phyloP scores from a whole-genome alignment of 2,329 filamentous ascomycete genomes.

The Aspergillus pseudoglaucus region DNA sequence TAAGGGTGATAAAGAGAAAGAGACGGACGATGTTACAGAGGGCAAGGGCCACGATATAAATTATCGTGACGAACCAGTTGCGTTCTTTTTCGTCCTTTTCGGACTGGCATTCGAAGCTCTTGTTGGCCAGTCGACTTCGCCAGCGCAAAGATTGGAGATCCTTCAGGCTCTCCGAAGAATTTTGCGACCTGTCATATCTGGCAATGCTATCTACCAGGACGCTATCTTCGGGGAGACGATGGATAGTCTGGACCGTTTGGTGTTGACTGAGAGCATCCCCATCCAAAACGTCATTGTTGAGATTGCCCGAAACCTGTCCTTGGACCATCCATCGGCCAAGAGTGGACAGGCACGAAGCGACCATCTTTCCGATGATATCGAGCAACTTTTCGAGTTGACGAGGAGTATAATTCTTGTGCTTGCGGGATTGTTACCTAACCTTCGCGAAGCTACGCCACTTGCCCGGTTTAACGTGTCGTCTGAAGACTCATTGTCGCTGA shows the following conservation, averaged over 20 bases:
- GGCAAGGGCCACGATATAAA: constrained; percentile 76
- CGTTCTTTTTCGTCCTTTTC: constrained; percentile 98
- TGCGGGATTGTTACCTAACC: constrained; percentile 76
- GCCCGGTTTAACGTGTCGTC: constrained; percentile 68
- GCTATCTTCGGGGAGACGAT: constrained; percentile 96
- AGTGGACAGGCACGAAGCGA: constrained; percentile 60
- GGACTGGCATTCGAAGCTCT: constrained; percentile 94
- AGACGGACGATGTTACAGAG: constrained; percentile 20
- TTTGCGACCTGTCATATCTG: constrained; percentile 84
- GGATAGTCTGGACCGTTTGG: constrained; percentile 86
- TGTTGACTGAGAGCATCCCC: constrained; percentile 80
- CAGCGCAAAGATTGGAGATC: constrained; percentile 78
- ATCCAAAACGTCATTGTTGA: constrained; percentile 91
- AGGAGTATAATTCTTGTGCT: constrained; percentile 92
- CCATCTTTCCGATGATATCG: constrained; percentile 90
- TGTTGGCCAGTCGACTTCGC: constrained; percentile 68
- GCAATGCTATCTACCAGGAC: constrained; percentile 92
- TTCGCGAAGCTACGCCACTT: constrained; percentile 48
- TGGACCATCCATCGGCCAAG: constrained; percentile 84
- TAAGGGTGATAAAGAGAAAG: constrained; percentile 10
- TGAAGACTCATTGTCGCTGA: constrained; percentile 76
- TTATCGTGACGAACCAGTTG: constrained; percentile 93
- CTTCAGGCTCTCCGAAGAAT: constrained; percentile 91
- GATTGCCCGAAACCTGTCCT: constrained; percentile 81
- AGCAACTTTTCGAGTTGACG: constrained; percentile 94